Percentiles rank a stretch among this genome's conserved stretches.
These are phyloP conservation scores for Speleostelium caveatum DNA, from an alignment of 78 protist species.

Conservation along the genomic window DNA sequence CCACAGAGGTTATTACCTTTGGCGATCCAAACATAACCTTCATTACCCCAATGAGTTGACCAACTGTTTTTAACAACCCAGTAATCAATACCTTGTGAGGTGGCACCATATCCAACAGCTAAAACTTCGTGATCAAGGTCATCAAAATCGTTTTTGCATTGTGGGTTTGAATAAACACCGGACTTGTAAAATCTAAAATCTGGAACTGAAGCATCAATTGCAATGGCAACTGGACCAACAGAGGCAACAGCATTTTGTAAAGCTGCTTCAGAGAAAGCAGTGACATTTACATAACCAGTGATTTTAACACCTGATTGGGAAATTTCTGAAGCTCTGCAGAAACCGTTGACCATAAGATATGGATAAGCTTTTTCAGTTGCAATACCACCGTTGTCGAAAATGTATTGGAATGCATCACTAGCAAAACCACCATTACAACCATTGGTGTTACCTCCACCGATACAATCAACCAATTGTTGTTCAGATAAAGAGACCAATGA, in stretches of 20 bases:
- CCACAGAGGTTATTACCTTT: slow-evolving; percentile 62
- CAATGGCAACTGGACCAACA: slow-evolving; percentile 82
- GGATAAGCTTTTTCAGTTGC: slow-evolving; percentile 81
- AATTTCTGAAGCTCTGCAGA: slow-evolving; percentile 37
- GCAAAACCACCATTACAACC: slow-evolving; percentile 88
- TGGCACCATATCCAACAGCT: slow-evolving; percentile 89
- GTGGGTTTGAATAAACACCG: slow-evolving; percentile 77
- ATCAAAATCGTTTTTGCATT: slow-evolving; percentile 73
- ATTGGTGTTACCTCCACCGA: slow-evolving; percentile 2
- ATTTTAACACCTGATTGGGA: slow-evolving; percentile 34
- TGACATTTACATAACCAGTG: slow-evolving; percentile 72
- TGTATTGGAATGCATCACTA: slow-evolving; percentile 65
- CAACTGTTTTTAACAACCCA: slow-evolving; percentile 85
- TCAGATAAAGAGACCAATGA: slow-evolving; percentile 72
- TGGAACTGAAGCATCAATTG: slow-evolving; percentile 82
- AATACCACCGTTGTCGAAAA: slow-evolving; percentile 74
- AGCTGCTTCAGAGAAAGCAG: slow-evolving; percentile 67
- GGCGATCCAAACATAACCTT: slow-evolving; percentile 75
- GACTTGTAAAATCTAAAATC: slow-evolving; percentile 71
- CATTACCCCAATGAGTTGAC: slow-evolving; percentile 81
- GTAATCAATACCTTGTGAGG: slow-evolving; percentile 47
- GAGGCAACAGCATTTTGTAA: slow-evolving; percentile 74
- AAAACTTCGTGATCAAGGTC: slow-evolving; percentile 88
- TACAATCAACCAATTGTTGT: slow-evolving; percentile 82
- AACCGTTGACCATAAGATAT: slow-evolving; percentile 83